Evolutionary conservation across 2,329 filamentous ascomycete species (phyloP), one percentile per base, ranked within the genome.

Genomic region (Talaromyces marneffei): DNA sequence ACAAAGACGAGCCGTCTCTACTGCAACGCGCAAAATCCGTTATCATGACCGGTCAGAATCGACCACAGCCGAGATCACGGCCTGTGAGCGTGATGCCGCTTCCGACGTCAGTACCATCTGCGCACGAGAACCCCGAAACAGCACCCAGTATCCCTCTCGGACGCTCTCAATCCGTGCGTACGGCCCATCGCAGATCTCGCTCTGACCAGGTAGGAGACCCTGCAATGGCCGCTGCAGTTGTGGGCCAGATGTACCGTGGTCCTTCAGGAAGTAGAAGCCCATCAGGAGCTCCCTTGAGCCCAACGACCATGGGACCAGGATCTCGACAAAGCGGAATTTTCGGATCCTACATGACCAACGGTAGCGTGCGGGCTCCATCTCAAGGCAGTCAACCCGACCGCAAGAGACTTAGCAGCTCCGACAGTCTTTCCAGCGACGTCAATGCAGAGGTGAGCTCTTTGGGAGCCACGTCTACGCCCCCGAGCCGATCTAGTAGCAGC

Each of bases 241-340:
- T 96, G 54, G 91, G 90, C 68, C 92, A 92, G 74, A 96, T 96
- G 89, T 95, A 95, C 78, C 88, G 87, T 70, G 88, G 88, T 14
- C 84, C 86, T 9, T 66, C 73, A 8, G 60, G 63, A n/a, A 67
- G 68, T 23, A 65, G 71, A 33, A 69, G 75, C 20, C 74, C 75
- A 53, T 77, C 77, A 6, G 73, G 75, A 14, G 83, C 88, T 23
- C 81, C 71, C 62, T 78, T 78, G 80, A 85, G 74, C 77, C 85
- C 68, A 77, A 87, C 74, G 18, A 62, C 72, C 4, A 71, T 77
- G 65, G 74, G 73, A 7, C 73, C 73, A 37, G 73, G 72, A n/a
- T 75, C 73, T 3, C 73, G 74, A 7, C 74, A 77, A 60, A 76
- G 72, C 57, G 69, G 65, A 14, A 62, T 75, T 61, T 76, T 77